These are phyloP conservation scores for Cymbopogon flexuosus DNA, from an alignment of 202 grass and related monocot genomes.

Conservation along the genomic window DNA sequence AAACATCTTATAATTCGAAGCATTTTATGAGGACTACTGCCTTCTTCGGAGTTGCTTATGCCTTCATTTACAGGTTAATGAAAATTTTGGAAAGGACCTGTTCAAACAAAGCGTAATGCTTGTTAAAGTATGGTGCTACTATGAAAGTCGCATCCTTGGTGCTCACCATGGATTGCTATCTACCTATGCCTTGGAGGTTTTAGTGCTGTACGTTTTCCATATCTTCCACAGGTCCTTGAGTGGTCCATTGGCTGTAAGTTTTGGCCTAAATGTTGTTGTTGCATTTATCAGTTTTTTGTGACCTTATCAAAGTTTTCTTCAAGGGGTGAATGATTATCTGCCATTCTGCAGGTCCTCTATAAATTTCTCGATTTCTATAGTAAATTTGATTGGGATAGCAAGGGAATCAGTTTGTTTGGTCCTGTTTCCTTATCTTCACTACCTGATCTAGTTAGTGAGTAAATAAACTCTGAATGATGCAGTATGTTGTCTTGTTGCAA, in stretches of 20 bases:
- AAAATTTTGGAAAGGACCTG: slow-evolving; percentile 61
- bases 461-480: background rate
- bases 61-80: slow-evolving; percentile 58
- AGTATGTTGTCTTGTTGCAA: background rate
- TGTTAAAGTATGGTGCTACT: slow-evolving; percentile 95
- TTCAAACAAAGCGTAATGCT: slow-evolving; percentile 88
- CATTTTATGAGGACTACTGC: background rate
- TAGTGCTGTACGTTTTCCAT: slow-evolving; percentile 81
- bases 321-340: slow-evolving; percentile 22
- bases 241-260: slow-evolving; percentile 76
- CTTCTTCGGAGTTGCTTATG: slow-evolving; percentile 8
- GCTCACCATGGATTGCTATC: slow-evolving; percentile 92
- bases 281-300: background rate
- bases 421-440: slow-evolving; percentile 68
- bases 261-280: background rate
- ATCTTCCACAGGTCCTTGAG: slow-evolving; percentile 64
- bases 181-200: slow-evolving; percentile 89
- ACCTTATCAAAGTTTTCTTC: background rate
- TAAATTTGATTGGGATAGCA: slow-evolving; percentile 87
- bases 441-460: slow-evolving; percentile 78
- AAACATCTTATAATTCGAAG: too few species aligned
- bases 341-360: slow-evolving; percentile 72
- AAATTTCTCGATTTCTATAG: slow-evolving; percentile 89
- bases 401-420: slow-evolving; percentile 71
- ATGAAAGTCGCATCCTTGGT: slow-evolving; percentile 95